Conservation (phyloP, 73 alveolate genomes). For the Paramecium caudatum region DNA sequence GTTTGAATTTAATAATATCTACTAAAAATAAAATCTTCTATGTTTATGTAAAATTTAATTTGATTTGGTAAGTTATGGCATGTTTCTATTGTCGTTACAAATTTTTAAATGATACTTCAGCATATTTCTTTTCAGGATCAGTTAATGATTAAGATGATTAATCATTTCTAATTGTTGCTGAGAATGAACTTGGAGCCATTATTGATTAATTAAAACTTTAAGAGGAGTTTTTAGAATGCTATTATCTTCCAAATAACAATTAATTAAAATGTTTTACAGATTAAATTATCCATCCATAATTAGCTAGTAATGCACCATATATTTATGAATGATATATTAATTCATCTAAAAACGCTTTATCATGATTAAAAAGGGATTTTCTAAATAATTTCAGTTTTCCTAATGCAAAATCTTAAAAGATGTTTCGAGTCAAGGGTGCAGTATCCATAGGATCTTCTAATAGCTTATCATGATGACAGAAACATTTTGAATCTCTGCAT, state of each 20-base stretch:
- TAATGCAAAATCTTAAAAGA: background rate
- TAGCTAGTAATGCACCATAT: background rate
- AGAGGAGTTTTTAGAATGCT: background rate
- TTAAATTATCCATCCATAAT: conserved; percentile 34
- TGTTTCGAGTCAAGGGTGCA: background rate
- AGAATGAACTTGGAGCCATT: background rate
- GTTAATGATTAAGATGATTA: background rate
- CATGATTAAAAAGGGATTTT: background rate
- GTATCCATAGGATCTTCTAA: background rate
- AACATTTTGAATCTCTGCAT: background rate
- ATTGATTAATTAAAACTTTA: background rate
- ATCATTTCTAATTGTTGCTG: conserved; percentile 7
- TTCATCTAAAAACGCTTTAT: background rate
- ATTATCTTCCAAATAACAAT: background rate
- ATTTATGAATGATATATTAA: background rate
- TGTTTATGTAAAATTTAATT: background rate
- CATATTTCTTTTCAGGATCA: background rate
- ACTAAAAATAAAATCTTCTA: background rate
- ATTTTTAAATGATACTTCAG: background rate
- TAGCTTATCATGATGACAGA: background rate
- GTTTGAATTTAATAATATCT: background rate
- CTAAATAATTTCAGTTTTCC: background rate
- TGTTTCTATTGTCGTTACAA: background rate
- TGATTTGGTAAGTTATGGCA: background rate
- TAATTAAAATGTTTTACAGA: conserved; percentile 21